Evolutionary conservation across 2,329 filamentous ascomycete genomes (phyloP).

Genomic region (Penicillium freii): DNA sequence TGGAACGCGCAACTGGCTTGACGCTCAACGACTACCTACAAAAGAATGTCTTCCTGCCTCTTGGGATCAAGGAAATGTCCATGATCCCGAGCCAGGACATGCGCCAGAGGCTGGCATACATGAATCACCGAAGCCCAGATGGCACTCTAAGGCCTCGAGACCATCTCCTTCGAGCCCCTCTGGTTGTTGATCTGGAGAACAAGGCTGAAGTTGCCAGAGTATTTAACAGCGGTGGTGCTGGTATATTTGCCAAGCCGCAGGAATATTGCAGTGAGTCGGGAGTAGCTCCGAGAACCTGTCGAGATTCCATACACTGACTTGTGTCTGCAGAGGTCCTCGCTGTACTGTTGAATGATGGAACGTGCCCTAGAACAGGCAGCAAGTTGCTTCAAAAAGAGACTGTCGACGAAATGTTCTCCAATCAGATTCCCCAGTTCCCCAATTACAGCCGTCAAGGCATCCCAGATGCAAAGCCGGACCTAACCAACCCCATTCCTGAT

Average conservation of each 20-base stretch:
- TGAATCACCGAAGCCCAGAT: slow-evolving; percentile 54
- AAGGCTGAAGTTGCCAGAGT: slow-evolving; percentile 44
- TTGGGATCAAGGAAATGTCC: slow-evolving; percentile 51
- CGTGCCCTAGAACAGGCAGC: slow-evolving; percentile 54
- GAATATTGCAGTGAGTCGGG: slow-evolving; percentile 55
- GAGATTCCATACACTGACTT: not conserved
- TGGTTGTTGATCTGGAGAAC: slow-evolving; percentile 41
- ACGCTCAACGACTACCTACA: slow-evolving; percentile 52
- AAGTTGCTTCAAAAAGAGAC: slow-evolving; percentile 57
- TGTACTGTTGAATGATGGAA: slow-evolving; percentile 63
- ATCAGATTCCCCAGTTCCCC: slow-evolving; percentile 59
- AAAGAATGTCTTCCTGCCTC: slow-evolving; percentile 49
- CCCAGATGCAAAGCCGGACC: slow-evolving; percentile 49
- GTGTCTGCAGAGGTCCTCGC: slow-evolving; percentile 54
- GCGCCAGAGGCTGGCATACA: slow-evolving; percentile 55
- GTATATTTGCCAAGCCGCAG: slow-evolving; percentile 58
- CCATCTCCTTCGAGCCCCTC: slow-evolving; percentile 51
- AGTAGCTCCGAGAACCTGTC: not conserved
- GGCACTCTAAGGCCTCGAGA: slow-evolving; percentile 46
- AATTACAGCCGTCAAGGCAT: slow-evolving; percentile 51
- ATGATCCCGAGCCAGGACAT: slow-evolving; percentile 59
- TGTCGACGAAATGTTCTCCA: slow-evolving; percentile 63
- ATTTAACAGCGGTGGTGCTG: slow-evolving; percentile 62
- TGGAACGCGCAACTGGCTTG: slow-evolving; percentile 48
- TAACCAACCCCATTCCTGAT: slow-evolving; percentile 51